Evolutionary conservation across 805 yeast genomes (phyloP).

Genomic region (Kregervanrija pseudodelftensis): DNA sequence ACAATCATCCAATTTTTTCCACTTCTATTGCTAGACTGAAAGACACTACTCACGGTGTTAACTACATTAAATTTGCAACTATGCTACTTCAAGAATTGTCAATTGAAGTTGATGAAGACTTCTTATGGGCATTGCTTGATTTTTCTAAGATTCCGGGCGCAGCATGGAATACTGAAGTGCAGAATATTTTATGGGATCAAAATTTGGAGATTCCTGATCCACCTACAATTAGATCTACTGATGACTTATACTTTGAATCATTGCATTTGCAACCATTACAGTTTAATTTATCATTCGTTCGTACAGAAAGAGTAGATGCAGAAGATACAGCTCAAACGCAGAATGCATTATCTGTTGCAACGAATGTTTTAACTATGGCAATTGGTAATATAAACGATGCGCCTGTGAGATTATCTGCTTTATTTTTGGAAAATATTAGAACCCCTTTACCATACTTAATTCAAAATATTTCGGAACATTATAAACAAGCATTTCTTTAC

Average conservation of each 20-base stretch:
- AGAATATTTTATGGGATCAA: conserved; percentile 49
- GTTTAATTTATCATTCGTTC: conserved; percentile 80
- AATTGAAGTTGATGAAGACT: conserved; percentile 89
- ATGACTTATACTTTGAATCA: conserved; percentile 86
- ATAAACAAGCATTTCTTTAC: conserved; percentile 84
- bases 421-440: conserved; percentile 81
- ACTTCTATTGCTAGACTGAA: conserved; percentile 77
- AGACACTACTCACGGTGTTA: conserved; percentile 86
- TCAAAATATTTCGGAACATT: conserved; percentile 72
- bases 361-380: conserved; percentile 90
- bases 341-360: conserved; percentile 64
- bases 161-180: conserved; percentile 47
- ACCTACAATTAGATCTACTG: conserved; percentile 37
- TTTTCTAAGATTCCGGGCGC: conserved; percentile 79
- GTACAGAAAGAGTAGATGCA: conserved; percentile 66
- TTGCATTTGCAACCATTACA: conserved; percentile 89
- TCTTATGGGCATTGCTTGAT: conserved; percentile 72
- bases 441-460: conserved; percentile 72
- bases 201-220: conserved; percentile 67
- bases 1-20: conserved; percentile 84
- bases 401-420: conserved; percentile 81
- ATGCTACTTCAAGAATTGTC: conserved; percentile 84
- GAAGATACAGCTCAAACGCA: conserved; percentile 52
- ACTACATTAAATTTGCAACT: conserved; percentile 88
- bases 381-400: conserved; percentile 97